Base-by-base conservation (phyloP, 2,329 filamentous ascomycete genomes). In the Hymenoscyphus fructigenus region DNA sequence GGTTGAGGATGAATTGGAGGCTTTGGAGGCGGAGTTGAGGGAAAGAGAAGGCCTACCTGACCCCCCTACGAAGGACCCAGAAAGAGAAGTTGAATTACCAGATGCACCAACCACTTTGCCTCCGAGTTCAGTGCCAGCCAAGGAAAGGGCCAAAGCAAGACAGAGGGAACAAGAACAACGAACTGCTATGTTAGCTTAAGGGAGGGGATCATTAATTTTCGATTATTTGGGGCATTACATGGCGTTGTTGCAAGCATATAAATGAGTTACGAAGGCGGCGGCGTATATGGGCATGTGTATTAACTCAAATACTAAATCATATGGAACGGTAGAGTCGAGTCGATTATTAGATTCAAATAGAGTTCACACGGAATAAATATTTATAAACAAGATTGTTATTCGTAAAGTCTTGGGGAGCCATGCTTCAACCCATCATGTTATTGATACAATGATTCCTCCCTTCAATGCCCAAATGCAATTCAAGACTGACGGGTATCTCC, bases 1-100 rank as follows among this genome's bases (percentile, higher is more conserved):
- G 74, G 95, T 99, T 38, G 95, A 99, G 76, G 93, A 97, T 74
- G 95, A 99, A 79, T 82, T 99, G 61, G 92, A 91, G 63, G 89
- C 88, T 0, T 83, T 99, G 69, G 91, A 93, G 77, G 82, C 82
- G 50, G 88, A 93, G 74, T 76, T 87, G 61, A 23, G 20, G 20
- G 77, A 76, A 50, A 79, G 78, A 38, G 67, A 73, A 50, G 66
- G 69, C 10, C 63, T 75, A 41, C 74, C 75, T 34, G 68, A 71
- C 58, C 26, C 29, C 4, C 61, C 61, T 2, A 70, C 68, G 7
- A 70, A 59, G 23, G 20, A 53, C 0, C 20, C 20, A 53, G 91
- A 93, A 77, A 82, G 82, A 53, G 88, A 93, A 74, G 76, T 87
- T 61, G 44, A 23, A 50, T 77, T 76, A 53, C 78, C 77, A 38